A percentile compares a stretch with the other conserved stretches of the same genome.
These are phyloP conservation scores for Pneumocystis sp. DNA, from an alignment of 1,139 yeast genomes.

Conservation along the genomic window DNA sequence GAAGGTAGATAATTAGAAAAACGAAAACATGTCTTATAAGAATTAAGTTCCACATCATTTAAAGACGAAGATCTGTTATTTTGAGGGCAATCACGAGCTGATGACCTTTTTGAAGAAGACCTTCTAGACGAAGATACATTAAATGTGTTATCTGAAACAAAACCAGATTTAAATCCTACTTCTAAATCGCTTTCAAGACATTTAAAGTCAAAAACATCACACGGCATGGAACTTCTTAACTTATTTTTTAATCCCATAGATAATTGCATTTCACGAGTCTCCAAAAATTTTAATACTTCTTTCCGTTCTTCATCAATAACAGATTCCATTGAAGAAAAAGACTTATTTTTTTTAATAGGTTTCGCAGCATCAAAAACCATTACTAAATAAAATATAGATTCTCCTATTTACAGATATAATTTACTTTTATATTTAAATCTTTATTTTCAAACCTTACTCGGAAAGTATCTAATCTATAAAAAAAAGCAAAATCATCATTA, in stretches of 20 bases:
- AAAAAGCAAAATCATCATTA: neutral
- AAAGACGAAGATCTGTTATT: neutral
- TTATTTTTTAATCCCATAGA: slow-evolving; percentile 3
- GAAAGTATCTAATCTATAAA: neutral
- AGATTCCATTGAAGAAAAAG: slow-evolving; percentile 31
- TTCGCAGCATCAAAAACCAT: slow-evolving; percentile 6
- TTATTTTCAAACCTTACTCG: neutral
- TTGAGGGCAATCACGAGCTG: neutral
- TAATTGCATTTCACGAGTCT: slow-evolving; percentile 4
- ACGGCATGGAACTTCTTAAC: slow-evolving; percentile 15
- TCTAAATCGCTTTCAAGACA: slow-evolving; percentile 3
- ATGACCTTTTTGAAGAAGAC: neutral
- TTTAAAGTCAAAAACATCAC: slow-evolving; percentile 4
- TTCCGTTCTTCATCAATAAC: slow-evolving; percentile 34
- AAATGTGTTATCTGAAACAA: slow-evolving; percentile 1
- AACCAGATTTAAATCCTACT: slow-evolving; percentile 2
- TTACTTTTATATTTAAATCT: neutral
- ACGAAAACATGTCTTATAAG: neutral
- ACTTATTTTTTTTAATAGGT: neutral
- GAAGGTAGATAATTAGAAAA: neutral
- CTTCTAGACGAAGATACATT: neutral
- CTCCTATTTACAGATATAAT: neutral
- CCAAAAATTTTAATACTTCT: slow-evolving; percentile 26
- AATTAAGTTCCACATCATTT: neutral
- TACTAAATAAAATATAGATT: neutral